Percentiles rank a stretch among this genome's conserved stretches.
Evolutionary conservation across 768 basidiomycete genomes (phyloP).

Genomic region (Hebeloma cylindrosporum): DNA sequence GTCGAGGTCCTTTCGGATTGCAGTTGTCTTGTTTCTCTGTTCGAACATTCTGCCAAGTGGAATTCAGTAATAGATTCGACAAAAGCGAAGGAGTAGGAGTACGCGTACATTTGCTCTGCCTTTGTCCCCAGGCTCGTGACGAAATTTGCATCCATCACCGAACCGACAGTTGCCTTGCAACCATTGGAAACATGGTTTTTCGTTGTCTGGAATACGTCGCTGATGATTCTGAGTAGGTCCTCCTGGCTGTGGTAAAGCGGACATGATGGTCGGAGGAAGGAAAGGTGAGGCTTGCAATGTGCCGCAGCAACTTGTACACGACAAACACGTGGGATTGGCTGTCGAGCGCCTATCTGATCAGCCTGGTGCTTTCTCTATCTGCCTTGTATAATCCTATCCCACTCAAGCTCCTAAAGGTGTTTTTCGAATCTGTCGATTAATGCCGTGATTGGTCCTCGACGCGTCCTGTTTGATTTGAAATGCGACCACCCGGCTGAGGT

Average conservation of each 20-base stretch:
- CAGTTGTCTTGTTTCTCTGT: neutral
- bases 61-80: neutral
- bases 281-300: too few relatives aligned
- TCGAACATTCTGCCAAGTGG: neutral
- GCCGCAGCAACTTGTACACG: too few relatives aligned
- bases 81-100: neutral
- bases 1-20: too few relatives aligned
- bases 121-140: conserved; percentile 2
- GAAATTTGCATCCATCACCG: conserved; percentile 13
- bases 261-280: conserved; percentile 8
- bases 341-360: too few relatives aligned
- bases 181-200: conserved; percentile 11
- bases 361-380: too few relatives aligned
- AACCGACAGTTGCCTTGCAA: conserved; percentile 11
- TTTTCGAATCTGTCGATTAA: too few relatives aligned
- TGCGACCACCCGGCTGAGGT: too few relatives aligned
- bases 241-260: neutral
- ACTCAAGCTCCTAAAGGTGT: too few relatives aligned
- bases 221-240: neutral
- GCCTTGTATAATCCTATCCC: too few relatives aligned
- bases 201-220: neutral
- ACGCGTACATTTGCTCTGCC: neutral
- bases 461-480: too few relatives aligned
- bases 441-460: too few relatives aligned
- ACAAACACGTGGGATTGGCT: too few relatives aligned